Evolutionary conservation across 2,329 filamentous ascomycete genomes (phyloP).

Genomic region (Epichloe festucae): DNA sequence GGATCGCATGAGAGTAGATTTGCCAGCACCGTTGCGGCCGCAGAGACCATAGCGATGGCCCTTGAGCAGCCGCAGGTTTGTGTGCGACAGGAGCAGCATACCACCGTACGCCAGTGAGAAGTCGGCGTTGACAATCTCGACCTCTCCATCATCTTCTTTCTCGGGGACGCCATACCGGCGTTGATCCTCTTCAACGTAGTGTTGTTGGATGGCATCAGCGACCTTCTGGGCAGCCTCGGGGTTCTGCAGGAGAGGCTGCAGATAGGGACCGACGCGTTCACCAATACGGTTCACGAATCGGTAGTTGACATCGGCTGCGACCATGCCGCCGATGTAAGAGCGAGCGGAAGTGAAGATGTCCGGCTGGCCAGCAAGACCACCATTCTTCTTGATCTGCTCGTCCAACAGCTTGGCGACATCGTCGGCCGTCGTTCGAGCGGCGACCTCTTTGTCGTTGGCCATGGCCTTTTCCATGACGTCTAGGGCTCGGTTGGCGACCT

Average conservation of each 20-base stretch:
- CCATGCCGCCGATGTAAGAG: slow-evolving; percentile 68
- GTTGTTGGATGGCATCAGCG: slow-evolving; percentile 59
- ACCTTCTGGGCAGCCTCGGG: slow-evolving; percentile 48
- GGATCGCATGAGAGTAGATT: slow-evolving; percentile 97
- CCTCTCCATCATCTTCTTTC: slow-evolving; percentile 82
- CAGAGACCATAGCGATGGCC: slow-evolving; percentile 96
- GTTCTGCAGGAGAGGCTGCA: slow-evolving; percentile 55
- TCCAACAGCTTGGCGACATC: slow-evolving; percentile 68
- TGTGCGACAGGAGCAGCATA: slow-evolving; percentile 92
- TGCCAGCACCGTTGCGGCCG: slow-evolving; percentile 92
- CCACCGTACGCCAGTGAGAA: slow-evolving; percentile 97
- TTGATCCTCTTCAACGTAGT: slow-evolving; percentile 73
- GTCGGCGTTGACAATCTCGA: slow-evolving; percentile 93
- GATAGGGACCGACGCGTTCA: slow-evolving; percentile 57
- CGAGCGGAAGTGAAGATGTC: slow-evolving; percentile 57
- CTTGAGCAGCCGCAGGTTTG: slow-evolving; percentile 86
- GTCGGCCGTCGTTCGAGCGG: slow-evolving; percentile 54
- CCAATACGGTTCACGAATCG: slow-evolving; percentile 64
- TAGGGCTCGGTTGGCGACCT: slow-evolving; percentile 71
- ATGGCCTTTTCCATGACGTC: slow-evolving; percentile 90
- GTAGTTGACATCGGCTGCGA: slow-evolving; percentile 77
- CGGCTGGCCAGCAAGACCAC: slow-evolving; percentile 43
- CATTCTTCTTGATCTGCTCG: slow-evolving; percentile 58
- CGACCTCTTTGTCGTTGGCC: slow-evolving; percentile 52
- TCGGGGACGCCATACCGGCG: slow-evolving; percentile 75